These are phyloP conservation scores for Nicotiana paniculata DNA, from an alignment of 257 asterid species.

Conservation along the genomic window DNA sequence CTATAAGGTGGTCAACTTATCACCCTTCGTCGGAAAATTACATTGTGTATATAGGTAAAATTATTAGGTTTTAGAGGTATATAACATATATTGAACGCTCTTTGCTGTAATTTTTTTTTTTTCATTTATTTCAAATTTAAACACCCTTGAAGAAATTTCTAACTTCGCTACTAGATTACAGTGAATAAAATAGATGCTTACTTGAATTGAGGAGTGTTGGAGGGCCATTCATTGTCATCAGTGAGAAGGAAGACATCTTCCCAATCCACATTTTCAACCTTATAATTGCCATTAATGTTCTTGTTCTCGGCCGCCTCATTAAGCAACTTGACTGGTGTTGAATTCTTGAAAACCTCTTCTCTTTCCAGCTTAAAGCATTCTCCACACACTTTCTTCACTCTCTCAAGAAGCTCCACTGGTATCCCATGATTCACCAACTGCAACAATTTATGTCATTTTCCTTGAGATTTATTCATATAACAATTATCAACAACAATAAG, in stretches of 20 bases:
- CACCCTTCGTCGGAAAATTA: too few species aligned
- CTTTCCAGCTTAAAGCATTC: slow-evolving; percentile 54
- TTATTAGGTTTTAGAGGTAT: too few species aligned
- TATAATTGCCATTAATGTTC: slow-evolving; percentile 17
- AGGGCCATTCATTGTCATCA: slow-evolving; percentile 71
- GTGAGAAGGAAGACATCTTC: slow-evolving; percentile 81
- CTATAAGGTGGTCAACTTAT: too few species aligned
- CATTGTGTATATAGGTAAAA: too few species aligned
- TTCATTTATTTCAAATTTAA: too few species aligned
- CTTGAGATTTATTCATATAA: too few species aligned
- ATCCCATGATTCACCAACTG: slow-evolving; percentile 80
- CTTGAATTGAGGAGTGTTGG: slow-evolving; percentile 52
- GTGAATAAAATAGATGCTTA: slow-evolving; percentile 10
- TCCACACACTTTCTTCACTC: slow-evolving; percentile 57
- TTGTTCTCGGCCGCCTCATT: slow-evolving; percentile 42
- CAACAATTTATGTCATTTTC: background rate
- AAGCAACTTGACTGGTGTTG: slow-evolving; percentile 43
- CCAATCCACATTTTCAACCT: slow-evolving; percentile 63
- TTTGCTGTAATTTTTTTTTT: too few species aligned
- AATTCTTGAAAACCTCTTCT: slow-evolving; percentile 45
- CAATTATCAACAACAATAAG: too few species aligned
- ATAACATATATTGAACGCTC: too few species aligned
- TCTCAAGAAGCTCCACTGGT: slow-evolving; percentile 53
- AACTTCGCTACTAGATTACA: too few species aligned
- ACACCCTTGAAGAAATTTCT: too few species aligned